Percentiles rank a stretch among this genome's conserved stretches.
Conservation (phyloP, 176 grass and related monocot species). For the Raddia distichophylla region DNA sequence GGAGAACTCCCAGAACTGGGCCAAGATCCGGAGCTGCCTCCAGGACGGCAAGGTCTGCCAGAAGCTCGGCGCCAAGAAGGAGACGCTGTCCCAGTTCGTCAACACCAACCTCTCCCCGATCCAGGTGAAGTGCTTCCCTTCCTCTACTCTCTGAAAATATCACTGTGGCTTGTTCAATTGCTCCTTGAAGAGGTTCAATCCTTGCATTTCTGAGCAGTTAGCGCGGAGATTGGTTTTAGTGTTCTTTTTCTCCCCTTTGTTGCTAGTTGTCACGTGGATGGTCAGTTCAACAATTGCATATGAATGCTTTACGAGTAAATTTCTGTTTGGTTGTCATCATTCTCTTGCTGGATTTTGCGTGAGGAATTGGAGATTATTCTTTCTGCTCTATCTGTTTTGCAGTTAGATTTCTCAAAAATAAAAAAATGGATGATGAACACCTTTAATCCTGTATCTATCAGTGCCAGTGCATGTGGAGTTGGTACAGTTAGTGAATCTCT, state of each 20-base stretch:
- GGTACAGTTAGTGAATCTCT: background rate
- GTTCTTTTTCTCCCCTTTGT: background rate
- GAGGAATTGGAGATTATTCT: background rate
- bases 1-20: constrained; percentile 61
- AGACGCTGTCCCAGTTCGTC: constrained; percentile 66
- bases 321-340: background rate
- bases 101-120: constrained; percentile 69
- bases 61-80: constrained; percentile 45
- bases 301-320: background rate
- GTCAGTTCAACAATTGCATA: background rate
- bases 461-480: constrained; percentile 13
- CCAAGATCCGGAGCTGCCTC: constrained; percentile 83
- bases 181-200: background rate
- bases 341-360: background rate
- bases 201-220: background rate
- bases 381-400: background rate
- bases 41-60: constrained; percentile 70
- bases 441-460: background rate
- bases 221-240: background rate
- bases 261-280: background rate
- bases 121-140: constrained; percentile 42
- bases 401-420: background rate
- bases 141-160: background rate
- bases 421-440: too few relatives aligned
- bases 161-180: background rate